Base-by-base conservation (phyloP, 2,329 filamentous ascomycete genomes). In the Neoarthrinium moseri region DNA sequence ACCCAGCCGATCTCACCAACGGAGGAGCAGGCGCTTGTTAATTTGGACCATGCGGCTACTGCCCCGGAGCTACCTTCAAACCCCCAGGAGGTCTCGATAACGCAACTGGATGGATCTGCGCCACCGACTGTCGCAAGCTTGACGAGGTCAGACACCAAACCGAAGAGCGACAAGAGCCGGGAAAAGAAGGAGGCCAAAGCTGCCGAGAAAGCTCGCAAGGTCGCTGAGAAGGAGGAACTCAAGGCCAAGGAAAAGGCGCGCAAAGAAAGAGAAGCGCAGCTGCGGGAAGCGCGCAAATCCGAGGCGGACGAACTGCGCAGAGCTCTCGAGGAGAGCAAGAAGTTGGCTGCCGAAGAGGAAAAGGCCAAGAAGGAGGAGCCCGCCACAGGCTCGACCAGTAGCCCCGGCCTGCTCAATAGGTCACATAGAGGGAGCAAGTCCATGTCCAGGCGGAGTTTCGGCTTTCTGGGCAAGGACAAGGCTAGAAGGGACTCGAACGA, bases 401-500 rank as follows among this genome's bases (percentile, higher is more conserved):
- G 43, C 21, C 30, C 63, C 23, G 70, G 73, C 5, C 73, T 81
- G 23, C 69, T 94, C 33, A 82, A 81, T 57, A 77, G 88, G 35
- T 83, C 87, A 52, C 80, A 84, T 55, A 77, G 84, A 45, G 82
- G 82, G 8, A 89, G 85, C 64, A 92, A 89, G 70, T 91, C 88
- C 52, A 78, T 95, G 71, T 81, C 87, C 39, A 81, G 85, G 51
- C 89, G 86, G 65, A 87, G 87, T 54, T 84, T 89, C 58, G 80
- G 78, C 24, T 87, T 88, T 59, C 68, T 85, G 29, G 72, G 75
- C 56, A 81, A 80, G 50, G 75, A 80, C 50, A 75, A 70, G 53
- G 53, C 59, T 6, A 66, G 61, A 56, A 54, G 58, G 36, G 66
- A 65, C 46, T 65, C 65, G 42, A 54, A 57, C 34, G 64, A 70